These are phyloP conservation scores for Naganishia randhawae DNA, from an alignment of 768 basidiomycete species.

Conservation along the genomic window DNA sequence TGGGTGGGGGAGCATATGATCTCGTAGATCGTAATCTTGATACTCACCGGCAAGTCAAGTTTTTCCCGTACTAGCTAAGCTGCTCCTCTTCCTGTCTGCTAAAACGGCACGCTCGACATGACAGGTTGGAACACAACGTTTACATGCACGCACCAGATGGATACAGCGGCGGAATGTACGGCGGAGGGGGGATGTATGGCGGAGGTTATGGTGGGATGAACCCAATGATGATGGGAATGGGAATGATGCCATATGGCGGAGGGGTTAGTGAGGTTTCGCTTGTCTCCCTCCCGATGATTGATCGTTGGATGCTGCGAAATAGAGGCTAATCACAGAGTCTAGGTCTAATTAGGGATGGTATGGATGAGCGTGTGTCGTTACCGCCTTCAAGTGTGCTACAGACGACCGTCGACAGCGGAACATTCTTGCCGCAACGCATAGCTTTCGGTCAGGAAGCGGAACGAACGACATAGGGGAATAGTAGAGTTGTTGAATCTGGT, in stretches of 20 bases:
- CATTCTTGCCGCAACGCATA: too few relatives aligned
- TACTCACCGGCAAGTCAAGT: constrained; percentile 24
- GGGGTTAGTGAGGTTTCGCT: background rate
- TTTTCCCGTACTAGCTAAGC: background rate
- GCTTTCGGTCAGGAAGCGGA: too few relatives aligned
- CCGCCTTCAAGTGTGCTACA: too few relatives aligned
- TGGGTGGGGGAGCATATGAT: constrained; percentile 27
- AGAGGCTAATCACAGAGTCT: background rate
- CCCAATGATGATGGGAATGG: constrained; percentile 16
- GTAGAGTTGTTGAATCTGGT: too few relatives aligned
- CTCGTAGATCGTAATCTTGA: constrained; percentile 14
- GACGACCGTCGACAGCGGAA: too few relatives aligned
- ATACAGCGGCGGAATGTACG: constrained; percentile 22
- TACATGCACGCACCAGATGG: constrained; percentile 29
- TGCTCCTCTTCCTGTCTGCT: background rate
- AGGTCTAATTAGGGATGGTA: constrained; percentile 8
- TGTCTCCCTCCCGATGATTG: background rate
- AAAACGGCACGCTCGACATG: background rate
- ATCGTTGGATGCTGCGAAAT: background rate
- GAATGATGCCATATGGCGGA: constrained; percentile 21
- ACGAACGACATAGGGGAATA: too few relatives aligned
- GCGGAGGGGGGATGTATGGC: constrained; percentile 10
- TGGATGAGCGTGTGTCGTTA: background rate
- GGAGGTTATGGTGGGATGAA: constrained; percentile 20
- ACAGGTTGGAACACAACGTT: constrained; percentile 18